Evolutionary conservation across 331 rosid species (phyloP), one percentile per base, ranked within the genome.

Genomic region (Pyrus hybrid): DNA sequence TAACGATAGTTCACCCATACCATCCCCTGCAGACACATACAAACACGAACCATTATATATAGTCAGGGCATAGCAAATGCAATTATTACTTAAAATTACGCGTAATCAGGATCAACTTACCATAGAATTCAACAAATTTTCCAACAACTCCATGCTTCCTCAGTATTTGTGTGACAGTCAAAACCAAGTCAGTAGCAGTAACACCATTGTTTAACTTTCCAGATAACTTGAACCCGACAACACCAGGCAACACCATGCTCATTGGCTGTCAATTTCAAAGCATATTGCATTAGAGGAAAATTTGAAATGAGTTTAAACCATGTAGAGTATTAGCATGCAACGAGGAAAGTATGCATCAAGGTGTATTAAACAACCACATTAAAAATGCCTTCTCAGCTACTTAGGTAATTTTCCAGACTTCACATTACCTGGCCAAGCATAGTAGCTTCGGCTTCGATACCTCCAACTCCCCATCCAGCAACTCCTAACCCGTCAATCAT

Each of bases 231-330:
- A 93, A 88, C 63, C 97, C 98, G 77, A 91, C 98, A 79, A 91
- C 98, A 71, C 98, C 97, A 72, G 97, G 98, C 78, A 93, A 85
- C 76, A 93, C 98, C 97, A 93, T 88, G 89, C 96, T 93, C 97
- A 93, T 81, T 23, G 97, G 96, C 98, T 91, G 86, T 78, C 77
- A 76, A 63, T 53, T 64, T 69, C 71, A 81, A 68, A 76, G 68
- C 51, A 82, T 73, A 68, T 16, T 62, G 63, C 41, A 70, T 84
- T 77, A 83, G 68, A 73, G 45, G 68, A 53, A 51, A 63, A 49
- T 53, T 62, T 64, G n/a, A 20, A 60, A 28, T 20, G 12, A 66
- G 49, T 26, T 20, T 22, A 12, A 32, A 57, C 25, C 66, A 56
- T 32, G 66, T 3, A 10, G 21, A 35, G 54, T 10, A 57, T 35